Conservation (phyloP, 192 early-diverging fungal genomes). For the Umbelopsis sp. region DNA sequence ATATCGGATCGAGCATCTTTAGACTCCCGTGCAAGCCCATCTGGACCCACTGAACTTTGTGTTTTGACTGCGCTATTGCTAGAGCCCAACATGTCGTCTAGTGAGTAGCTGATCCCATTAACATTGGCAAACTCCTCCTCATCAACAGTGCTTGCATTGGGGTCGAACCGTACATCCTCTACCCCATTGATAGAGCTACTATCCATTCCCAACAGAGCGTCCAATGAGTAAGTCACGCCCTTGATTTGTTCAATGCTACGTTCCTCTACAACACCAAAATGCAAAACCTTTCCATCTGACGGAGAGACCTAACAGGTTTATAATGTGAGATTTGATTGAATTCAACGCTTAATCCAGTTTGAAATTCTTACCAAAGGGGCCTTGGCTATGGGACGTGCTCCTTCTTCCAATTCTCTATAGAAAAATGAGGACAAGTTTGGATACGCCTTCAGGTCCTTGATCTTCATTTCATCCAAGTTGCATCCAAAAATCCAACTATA, state of each 20-base stretch:
- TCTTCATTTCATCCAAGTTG: slow-evolving; percentile 92
- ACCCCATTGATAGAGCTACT: slow-evolving; percentile 46
- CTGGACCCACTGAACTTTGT: slow-evolving; percentile 37
- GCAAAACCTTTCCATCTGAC: slow-evolving; percentile 88
- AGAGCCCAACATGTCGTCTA: slow-evolving; percentile 71
- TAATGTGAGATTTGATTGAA: too few species aligned
- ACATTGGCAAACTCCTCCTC: slow-evolving; percentile 88
- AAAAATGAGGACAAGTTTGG: slow-evolving; percentile 91
- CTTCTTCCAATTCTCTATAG: slow-evolving; percentile 85
- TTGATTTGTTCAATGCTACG: slow-evolving; percentile 92
- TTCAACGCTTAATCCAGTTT: neutral
- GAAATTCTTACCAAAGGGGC: slow-evolving; percentile 63
- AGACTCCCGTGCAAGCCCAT: slow-evolving; percentile 39
- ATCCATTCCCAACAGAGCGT: slow-evolving; percentile 70
- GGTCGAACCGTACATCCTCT: neutral
- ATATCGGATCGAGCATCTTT: slow-evolving; percentile 28
- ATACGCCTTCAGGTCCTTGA: slow-evolving; percentile 76
- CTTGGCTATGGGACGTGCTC: slow-evolving; percentile 67
- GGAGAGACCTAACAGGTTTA: slow-evolving; percentile 69
- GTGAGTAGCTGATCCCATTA: slow-evolving; percentile 83
- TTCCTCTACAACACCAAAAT: slow-evolving; percentile 82
- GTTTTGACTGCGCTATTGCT: slow-evolving; percentile 30
- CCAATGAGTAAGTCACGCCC: slow-evolving; percentile 87
- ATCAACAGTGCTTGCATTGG: slow-evolving; percentile 56
- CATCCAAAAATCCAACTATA: slow-evolving; percentile 91